phyloP scores from a whole-genome alignment of 2,329 filamentous ascomycete genomes.

The Dactylellina haptotyla region DNA sequence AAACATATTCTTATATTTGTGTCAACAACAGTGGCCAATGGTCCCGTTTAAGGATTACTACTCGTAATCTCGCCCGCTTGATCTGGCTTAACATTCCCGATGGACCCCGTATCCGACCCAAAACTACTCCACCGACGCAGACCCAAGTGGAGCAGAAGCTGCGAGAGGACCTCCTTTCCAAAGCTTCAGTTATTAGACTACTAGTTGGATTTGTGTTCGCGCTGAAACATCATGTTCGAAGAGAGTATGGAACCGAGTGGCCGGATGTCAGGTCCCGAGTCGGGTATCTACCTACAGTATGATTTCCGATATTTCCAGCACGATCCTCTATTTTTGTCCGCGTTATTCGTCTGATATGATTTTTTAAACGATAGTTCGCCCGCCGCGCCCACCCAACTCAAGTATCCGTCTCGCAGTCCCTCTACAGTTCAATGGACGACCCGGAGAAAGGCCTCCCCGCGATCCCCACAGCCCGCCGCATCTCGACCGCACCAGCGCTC shows the following conservation, averaged over 20 bases:
- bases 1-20: neutral
- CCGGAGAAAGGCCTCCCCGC: conserved; percentile 51
- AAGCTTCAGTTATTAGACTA: conserved; percentile 51
- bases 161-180: conserved; percentile 50
- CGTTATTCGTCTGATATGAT: no score
- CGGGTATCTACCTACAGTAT: conserved; percentile 53
- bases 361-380: conserved; percentile 41
- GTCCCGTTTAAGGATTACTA: conserved; percentile 29
- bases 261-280: conserved; percentile 48
- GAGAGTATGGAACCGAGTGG: conserved; percentile 54
- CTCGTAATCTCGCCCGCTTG: conserved; percentile 35
- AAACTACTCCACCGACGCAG: conserved; percentile 39
- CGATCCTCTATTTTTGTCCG: no score
- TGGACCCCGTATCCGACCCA: conserved; percentile 27
- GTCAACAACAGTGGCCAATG: conserved; percentile 28
- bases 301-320: conserved; percentile 8
- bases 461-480: conserved; percentile 9
- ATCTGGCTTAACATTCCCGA: conserved; percentile 51
- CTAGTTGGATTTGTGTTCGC: conserved; percentile 52
- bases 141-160: conserved; percentile 50
- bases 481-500: conserved; percentile 17
- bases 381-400: conserved; percentile 37
- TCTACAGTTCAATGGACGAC: conserved; percentile 43
- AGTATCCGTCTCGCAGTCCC: conserved; percentile 45
- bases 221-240: conserved; percentile 49